Evolutionary conservation across 2,329 filamentous ascomycete genomes (phyloP), one percentile per base, ranked within the genome.

Genomic region (Stenocarpella maydis): DNA sequence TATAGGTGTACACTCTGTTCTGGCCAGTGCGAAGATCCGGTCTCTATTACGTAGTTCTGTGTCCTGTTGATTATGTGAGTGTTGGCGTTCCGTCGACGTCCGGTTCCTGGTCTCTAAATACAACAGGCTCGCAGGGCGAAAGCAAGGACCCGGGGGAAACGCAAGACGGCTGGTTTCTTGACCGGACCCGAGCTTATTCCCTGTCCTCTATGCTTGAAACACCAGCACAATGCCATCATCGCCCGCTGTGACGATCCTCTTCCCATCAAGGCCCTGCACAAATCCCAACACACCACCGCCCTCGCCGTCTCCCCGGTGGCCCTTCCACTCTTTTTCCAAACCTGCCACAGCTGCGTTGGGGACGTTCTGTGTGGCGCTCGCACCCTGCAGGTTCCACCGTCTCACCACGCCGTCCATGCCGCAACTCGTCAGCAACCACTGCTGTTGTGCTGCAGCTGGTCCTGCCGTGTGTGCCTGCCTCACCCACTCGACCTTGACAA

Each of bases 401-500:
- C 93, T 86, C 24, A 99, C 89, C 0, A 95, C 94, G 21, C 96
- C 95, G 76, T 99, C 96, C 86, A 98, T 93, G 10, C 96, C 96
- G 74, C 91, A 95, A 72, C 90, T 93, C 2, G 95, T 98, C 65
- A 98, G 83, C 71, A 97, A 77, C 90, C 89, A 95, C 69, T 81
- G 86, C 37, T 74, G 77, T 83, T 72, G 76, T 77, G 73, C 81
- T 47, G 65, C 65, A 6, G 50, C 65, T 12, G 65, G 41, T 12
- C 66, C 69, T 7, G 54, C 17, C 3, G 41, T 37, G n/a, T 66
- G 69, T 8, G 67, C n/a, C 78, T 77, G 82, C 77, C 84, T 84
- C 69, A 97, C 88, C 76, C 97, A 99, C 71, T 98, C 94, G 5
- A 98, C 90, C 81, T 97, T 95, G 71, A 98, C 95, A 24, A 99